These are phyloP conservation scores for Fusarium sp. DNA, from an alignment of 2,329 filamentous ascomycete species.

Conservation along the genomic window DNA sequence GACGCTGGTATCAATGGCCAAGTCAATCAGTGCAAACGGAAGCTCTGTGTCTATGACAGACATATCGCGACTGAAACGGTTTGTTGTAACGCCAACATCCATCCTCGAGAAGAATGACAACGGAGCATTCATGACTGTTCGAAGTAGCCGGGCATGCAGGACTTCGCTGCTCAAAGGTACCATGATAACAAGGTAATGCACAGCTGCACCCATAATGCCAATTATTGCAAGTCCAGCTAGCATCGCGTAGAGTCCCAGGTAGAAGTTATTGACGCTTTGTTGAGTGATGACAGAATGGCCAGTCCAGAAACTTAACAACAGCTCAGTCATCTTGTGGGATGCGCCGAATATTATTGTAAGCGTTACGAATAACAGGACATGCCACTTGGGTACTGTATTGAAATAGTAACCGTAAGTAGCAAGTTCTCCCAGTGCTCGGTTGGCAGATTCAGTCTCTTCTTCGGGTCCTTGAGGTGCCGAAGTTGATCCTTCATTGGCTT, in stretches of 20 bases:
- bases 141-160: constrained; percentile 19
- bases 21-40: constrained; percentile 46
- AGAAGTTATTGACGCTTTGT: constrained; percentile 21
- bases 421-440: constrained; percentile 1
- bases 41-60: constrained; percentile 51
- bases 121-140: constrained; percentile 44
- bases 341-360: constrained; percentile 12
- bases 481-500: background rate
- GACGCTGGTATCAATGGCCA: constrained; percentile 10
- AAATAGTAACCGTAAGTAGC: constrained; percentile 21
- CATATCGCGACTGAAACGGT: constrained; percentile 56
- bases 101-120: constrained; percentile 53
- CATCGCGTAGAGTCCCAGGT: constrained; percentile 30
- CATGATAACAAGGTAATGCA: constrained; percentile 7
- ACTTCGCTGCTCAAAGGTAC: constrained; percentile 18
- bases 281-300: constrained; percentile 7
- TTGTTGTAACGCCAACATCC: constrained; percentile 52
- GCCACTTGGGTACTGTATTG: constrained; percentile 13
- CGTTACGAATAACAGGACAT: background rate
- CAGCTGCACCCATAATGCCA: background rate
- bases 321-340: constrained; percentile 28
- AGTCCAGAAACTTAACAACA: constrained; percentile 31
- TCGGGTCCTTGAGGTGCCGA: constrained; percentile 4
- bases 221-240: constrained; percentile 14
- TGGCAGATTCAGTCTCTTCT: background rate